Evolutionary conservation across 768 basidiomycete species (phyloP).

Genomic region (Tulasnella sp.): DNA sequence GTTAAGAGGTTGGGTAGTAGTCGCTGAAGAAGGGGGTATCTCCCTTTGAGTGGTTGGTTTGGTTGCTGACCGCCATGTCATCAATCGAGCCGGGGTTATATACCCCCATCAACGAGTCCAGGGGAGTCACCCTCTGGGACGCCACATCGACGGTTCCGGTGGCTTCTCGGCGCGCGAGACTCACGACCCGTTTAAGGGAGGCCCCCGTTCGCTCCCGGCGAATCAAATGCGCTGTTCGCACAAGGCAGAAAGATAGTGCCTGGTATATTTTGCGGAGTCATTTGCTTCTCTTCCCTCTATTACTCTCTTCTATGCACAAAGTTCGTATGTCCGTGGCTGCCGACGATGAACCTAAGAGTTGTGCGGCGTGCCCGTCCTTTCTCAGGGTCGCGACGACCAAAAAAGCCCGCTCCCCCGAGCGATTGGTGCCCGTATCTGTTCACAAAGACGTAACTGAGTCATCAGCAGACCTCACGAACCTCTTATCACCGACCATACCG

Average conservation of each 20-base stretch:
- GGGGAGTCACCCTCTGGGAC: background rate
- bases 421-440: background rate
- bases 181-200: background rate
- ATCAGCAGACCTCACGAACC: background rate
- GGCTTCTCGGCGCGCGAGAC: constrained; percentile 8
- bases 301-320: constrained; percentile 9
- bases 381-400: background rate
- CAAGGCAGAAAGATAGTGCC: background rate
- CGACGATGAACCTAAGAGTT: background rate
- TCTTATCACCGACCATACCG: background rate
- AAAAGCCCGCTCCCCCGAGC: background rate
- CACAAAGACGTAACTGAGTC: constrained; percentile 7
- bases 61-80: background rate
- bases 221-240: constrained; percentile 13
- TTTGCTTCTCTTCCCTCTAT: constrained; percentile 13
- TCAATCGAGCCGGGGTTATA: background rate
- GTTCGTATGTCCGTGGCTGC: background rate
- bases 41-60: background rate
- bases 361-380: background rate
- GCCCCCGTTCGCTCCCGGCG: background rate
- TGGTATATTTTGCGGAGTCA: constrained; percentile 13
- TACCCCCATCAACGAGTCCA: background rate
- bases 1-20: background rate
- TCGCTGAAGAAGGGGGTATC: background rate
- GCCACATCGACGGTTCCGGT: constrained; percentile 14